Evolutionary conservation across 106 monocot genomes (phyloP), one percentile per base, ranked within the genome.

Genomic region (Dioscorea dumetorum): DNA sequence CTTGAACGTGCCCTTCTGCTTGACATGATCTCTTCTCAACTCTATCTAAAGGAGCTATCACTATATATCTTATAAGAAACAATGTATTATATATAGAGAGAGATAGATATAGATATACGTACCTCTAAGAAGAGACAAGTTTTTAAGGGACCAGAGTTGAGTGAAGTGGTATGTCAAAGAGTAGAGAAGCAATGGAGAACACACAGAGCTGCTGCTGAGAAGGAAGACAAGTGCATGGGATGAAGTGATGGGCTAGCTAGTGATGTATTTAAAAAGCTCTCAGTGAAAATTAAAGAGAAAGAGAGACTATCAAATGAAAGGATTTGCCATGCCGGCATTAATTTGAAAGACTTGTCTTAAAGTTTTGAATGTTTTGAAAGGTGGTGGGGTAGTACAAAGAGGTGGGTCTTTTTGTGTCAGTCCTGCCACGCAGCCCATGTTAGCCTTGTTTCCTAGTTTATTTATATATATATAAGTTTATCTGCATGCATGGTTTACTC

Each of bases 1-100:
- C 84, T 81, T 2, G 88, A 78, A 7, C 84, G 63, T 4, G 78
- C 0, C 41, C 41, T 41, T 41, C 41, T 41, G 41, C 41, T 41
- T 41, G 41, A 41, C 41, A 41, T 41, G 41, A 41, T 10, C 2
- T 41, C 41, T 19, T 76, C 52, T 57, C 15, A 41, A 41, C 41
- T 41, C 41, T 41, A 41, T 41, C 41, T 41, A 6, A 41, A 1
- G 41, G 10, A 41, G 41, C 41, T 41, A 10, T 5, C 41, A 8
- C 10, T 19, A 5, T 54, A 54, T 19, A 54, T 54, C 4, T 18
- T 2, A 66, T 11, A 66, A 41, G 61, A 52, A 35, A 52, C 51
- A 13, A 51, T 19, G 72, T 28, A 28, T 28, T 28, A 32, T 49
- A 31, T 28, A 28, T 28, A 28, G 28, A 49, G 71, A 28, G 18